Conservation (phyloP, 345 rosid genomes). For the Salix exigua region DNA sequence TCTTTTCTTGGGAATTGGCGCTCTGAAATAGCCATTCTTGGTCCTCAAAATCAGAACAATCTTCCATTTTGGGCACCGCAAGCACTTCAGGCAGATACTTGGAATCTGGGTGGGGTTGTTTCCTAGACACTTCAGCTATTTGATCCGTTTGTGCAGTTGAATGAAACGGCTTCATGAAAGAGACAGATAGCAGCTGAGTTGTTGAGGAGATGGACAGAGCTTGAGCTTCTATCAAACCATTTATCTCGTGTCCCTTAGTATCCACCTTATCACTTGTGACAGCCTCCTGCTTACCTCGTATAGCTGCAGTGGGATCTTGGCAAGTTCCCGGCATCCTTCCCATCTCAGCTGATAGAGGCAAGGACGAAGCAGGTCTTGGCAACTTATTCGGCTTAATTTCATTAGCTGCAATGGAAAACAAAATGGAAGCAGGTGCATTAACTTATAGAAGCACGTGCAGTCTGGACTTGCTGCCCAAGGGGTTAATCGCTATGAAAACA, state of each 20-base stretch:
- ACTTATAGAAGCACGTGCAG: no score
- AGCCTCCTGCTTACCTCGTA: conserved; percentile 1
- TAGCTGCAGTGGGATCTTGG: conserved; percentile 1
- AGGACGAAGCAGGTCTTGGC: neutral
- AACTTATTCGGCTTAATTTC: conserved; percentile 8
- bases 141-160: conserved; percentile 32
- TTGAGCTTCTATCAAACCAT: conserved; percentile 7
- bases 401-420: conserved; percentile 11
- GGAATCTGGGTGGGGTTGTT: conserved; percentile 66
- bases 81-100: conserved; percentile 55
- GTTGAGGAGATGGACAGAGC: neutral
- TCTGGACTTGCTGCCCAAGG: no score
- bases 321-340: conserved; percentile 13
- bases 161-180: conserved; percentile 9
- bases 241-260: conserved; percentile 5
- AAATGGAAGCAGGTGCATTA: neutral
- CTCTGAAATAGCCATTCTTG: conserved; percentile 58
- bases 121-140: conserved; percentile 33
- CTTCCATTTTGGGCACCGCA: conserved; percentile 55
- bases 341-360: conserved; percentile 5
- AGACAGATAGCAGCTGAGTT: conserved; percentile 1
- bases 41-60: conserved; percentile 39
- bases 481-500: no score
- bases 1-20: conserved; percentile 23
- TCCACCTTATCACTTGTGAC: conserved; percentile 7